phyloP scores from a whole-genome alignment of 192 early-diverging fungal species.

The Spinellus fusiger region DNA sequence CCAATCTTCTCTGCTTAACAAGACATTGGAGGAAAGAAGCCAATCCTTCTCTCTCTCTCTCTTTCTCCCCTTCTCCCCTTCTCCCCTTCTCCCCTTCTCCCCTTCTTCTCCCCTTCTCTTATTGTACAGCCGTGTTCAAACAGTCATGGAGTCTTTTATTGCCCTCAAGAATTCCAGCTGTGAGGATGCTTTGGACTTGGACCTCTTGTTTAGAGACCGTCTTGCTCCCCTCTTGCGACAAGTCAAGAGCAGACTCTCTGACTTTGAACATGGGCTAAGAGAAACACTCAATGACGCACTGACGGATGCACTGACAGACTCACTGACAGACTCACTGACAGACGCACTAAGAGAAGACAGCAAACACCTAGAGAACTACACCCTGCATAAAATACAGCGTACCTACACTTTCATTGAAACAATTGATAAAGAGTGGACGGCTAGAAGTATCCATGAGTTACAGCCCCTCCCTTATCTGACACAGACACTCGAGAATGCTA shows the following conservation, averaged over 20 bases:
- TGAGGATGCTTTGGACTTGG: constrained; percentile 20
- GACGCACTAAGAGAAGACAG: constrained; percentile 13
- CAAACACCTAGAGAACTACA: constrained; percentile 16
- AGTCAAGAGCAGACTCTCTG: too few species aligned
- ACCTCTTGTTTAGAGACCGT: constrained; percentile 21
- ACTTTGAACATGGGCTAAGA: too few species aligned
- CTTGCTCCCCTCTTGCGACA: constrained; percentile 20
- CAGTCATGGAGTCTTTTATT: too few species aligned
- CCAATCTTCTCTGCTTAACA: too few species aligned
- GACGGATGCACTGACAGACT: constrained; percentile 8
- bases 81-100: background rate
- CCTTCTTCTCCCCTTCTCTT: background rate
- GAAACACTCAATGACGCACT: constrained; percentile 12
- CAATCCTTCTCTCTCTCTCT: background rate
- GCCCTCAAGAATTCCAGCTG: too few species aligned
- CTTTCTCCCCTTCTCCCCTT: background rate
- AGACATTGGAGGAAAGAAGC: too few species aligned
- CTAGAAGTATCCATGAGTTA: background rate
- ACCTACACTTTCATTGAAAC: constrained; percentile 15
- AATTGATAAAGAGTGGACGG: constrained; percentile 16
- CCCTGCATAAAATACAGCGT: constrained; percentile 10
- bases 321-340: constrained; percentile 8
- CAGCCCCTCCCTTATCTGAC: background rate
- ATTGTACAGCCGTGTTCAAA: background rate
- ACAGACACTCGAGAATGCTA: constrained; percentile 26